Percentiles rank a stretch among this genome's conserved stretches.
Conservation (phyloP, 2,329 filamentous ascomycete species). For the Amylocarpus encephaloides region DNA sequence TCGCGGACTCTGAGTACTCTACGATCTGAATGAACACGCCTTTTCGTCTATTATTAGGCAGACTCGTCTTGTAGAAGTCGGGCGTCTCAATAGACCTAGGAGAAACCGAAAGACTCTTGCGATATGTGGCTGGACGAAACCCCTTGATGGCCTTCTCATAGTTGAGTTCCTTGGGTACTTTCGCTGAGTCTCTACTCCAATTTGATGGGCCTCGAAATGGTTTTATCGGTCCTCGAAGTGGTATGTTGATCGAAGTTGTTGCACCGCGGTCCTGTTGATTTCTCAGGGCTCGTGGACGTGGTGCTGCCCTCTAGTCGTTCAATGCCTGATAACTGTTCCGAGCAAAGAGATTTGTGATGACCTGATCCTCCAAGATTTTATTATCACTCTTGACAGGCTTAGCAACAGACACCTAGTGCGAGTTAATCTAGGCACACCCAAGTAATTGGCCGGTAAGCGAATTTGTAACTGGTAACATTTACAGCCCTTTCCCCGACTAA, state of each 20-base stretch:
- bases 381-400: background rate
- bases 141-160: background rate
- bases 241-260: background rate
- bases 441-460: too few species aligned
- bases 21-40: background rate
- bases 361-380: background rate
- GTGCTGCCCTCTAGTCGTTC: background rate
- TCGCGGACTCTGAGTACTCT: background rate
- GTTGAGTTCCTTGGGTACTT: background rate
- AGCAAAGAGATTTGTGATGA: background rate
- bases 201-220: background rate
- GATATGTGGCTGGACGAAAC: background rate
- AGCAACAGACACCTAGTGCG: too few species aligned
- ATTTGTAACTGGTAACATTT: too few species aligned
- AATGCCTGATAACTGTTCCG: constrained; percentile 1
- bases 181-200: background rate
- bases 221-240: background rate
- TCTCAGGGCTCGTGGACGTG: background rate
- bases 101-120: background rate
- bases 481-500: too few species aligned
- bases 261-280: background rate
- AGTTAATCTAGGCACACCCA: too few species aligned
- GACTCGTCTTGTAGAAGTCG: constrained; percentile 8
- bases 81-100: background rate
- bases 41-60: background rate